Percentiles rank a stretch among this genome's conserved stretches.
Evolutionary conservation across 106 monocot genomes (phyloP).

Genomic region (Acanthochlamys bracteata): DNA sequence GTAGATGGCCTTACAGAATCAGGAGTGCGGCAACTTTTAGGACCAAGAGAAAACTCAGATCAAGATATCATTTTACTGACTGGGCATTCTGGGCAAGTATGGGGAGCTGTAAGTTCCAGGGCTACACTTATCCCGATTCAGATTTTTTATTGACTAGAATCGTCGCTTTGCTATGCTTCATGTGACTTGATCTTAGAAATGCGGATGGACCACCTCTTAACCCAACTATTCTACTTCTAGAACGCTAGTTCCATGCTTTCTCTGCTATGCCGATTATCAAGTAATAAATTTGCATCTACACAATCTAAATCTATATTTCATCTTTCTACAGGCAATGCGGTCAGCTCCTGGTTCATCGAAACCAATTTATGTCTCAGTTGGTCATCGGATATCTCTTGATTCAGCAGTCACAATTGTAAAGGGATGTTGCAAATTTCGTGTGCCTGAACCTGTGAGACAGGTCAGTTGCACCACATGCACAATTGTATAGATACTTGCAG

Average conservation of each 20-base stretch:
- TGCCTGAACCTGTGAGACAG: conserved; percentile 86
- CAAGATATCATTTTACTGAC: conserved; percentile 47
- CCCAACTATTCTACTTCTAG: no score
- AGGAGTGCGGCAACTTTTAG: conserved; percentile 38
- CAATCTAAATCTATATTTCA: no score
- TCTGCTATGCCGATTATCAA: no score
- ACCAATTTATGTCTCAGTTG: conserved; percentile 78
- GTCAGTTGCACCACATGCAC: conserved; percentile 23
- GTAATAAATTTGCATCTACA: no score
- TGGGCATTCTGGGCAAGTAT: conserved; percentile 62
- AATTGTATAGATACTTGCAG: not conserved
- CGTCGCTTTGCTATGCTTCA: no score
- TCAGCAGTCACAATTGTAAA: conserved; percentile 59
- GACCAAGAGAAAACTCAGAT: conserved; percentile 29
- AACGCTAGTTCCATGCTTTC: no score
- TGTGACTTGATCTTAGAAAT: no score
- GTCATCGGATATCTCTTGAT: conserved; percentile 80
- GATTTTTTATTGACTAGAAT: no score
- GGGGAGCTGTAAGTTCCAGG: conserved; percentile 54
- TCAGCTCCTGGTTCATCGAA: conserved; percentile 57
- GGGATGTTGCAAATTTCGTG: conserved; percentile 62
- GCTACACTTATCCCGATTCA: no score
- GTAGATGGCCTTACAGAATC: conserved; percentile 70
- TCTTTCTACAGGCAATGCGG: conserved; percentile 75
- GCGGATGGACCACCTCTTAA: no score